Evolutionary conservation across 768 basidiomycete genomes (phyloP), one percentile per base, ranked within the genome.

Genomic region (Podaxis sp.): DNA sequence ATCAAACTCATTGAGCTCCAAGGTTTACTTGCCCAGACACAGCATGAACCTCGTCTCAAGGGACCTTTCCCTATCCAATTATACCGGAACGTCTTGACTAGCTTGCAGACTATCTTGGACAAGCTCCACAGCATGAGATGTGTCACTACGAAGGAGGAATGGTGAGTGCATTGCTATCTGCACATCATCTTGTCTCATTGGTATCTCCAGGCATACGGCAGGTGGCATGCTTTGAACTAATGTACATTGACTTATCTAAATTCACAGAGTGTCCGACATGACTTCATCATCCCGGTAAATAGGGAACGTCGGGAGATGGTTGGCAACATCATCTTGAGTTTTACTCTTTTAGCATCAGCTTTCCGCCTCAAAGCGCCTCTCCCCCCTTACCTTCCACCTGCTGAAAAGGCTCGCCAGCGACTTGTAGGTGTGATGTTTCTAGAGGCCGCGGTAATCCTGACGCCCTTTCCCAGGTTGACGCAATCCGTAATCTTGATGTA

Each of bases 351-450:
- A 33, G 86, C 92, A 3, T 85, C 90, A 1, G 89, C 90, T 1
- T 92, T 96, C 73, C 80, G 87, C 17, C 79, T 93, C 46, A 96
- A 96, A 70, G 87, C 93, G 4, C 97, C 97, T 1, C 78, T 99
- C n/a, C 95, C 97, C 0, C 95, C 97, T 0, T 98, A 95, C 73
- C 84, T 99, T 0, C 97, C 97, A 2, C 96, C 96, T 0, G 96
- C 92, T 0, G 95, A 96, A 71, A 83, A 87, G 66, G 85, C 94
- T 0, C 85, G 96, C 56, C 84, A 89, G 59, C 84, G 87, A 7
- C 76, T 99, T 73, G 95, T 92, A 71, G 53, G 83, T 67, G 13
- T 39, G 49, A 0, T n/a, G 49, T 55, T n/a, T 40, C 24, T 11
- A 44, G 44, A 28, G 53, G 51, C 17, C 9, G 9, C 19, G 4